Conservation (phyloP, 805 yeast genomes). For the Nakazawaea ernobii region DNA sequence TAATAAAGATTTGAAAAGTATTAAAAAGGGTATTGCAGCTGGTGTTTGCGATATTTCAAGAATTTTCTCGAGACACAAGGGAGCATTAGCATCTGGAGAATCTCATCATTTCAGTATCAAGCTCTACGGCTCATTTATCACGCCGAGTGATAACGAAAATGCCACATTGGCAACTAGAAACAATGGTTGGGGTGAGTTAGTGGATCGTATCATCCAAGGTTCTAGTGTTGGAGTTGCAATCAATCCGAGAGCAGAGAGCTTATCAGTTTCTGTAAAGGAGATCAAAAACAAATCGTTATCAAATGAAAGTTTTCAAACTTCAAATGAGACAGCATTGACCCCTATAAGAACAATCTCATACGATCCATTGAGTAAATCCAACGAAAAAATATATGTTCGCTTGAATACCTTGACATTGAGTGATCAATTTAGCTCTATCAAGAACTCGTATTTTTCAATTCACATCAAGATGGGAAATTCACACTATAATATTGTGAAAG, state of each 20-base stretch:
- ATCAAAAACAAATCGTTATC: constrained; percentile 39
- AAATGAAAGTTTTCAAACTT: constrained; percentile 22
- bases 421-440: constrained; percentile 14
- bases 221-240: constrained; percentile 72
- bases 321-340: constrained; percentile 47
- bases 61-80: constrained; percentile 61
- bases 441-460: constrained; percentile 44
- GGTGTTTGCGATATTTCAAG: constrained; percentile 85
- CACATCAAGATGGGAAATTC: constrained; percentile 49
- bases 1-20: constrained; percentile 25
- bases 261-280: constrained; percentile 70
- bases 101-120: constrained; percentile 68
- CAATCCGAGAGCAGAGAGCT: constrained; percentile 71
- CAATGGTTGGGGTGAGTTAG: constrained; percentile 86
- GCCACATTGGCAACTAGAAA: constrained; percentile 24
- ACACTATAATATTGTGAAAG: constrained; percentile 54
- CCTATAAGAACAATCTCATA: constrained; percentile 60
- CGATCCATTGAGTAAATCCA: constrained; percentile 54
- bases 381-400: constrained; percentile 56
- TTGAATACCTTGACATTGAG: constrained; percentile 41
- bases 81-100: constrained; percentile 53
- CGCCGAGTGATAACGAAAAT: constrained; percentile 28
- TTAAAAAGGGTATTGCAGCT: constrained; percentile 79
- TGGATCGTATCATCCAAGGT: constrained; percentile 73
- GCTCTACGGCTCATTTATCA: constrained; percentile 64